Conservation (phyloP, 768 basidiomycete genomes). For the Leccinum broughii region DNA sequence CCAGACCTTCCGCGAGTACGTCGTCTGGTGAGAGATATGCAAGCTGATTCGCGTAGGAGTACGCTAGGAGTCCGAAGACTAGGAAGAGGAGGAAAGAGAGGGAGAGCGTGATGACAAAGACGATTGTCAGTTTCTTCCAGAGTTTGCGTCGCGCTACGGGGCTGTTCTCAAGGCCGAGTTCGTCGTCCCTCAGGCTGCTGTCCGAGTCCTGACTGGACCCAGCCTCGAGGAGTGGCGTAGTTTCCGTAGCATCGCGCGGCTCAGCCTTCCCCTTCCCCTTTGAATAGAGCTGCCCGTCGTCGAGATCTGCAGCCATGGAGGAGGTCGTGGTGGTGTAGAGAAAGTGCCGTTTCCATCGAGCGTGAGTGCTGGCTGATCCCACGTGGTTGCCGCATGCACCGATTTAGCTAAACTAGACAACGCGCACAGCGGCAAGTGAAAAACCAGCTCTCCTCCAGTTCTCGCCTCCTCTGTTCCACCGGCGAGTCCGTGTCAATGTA, state of each 20-base stretch:
- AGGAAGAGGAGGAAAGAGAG: constrained; percentile 48
- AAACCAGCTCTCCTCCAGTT: constrained; percentile 54
- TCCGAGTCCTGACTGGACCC: constrained; percentile 17
- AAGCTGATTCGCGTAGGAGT: constrained; percentile 63
- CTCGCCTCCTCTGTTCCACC: constrained; percentile 39
- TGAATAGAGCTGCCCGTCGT: constrained; percentile 9
- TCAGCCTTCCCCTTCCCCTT: constrained; percentile 33
- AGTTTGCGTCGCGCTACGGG: constrained; percentile 29
- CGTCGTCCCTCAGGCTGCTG: constrained; percentile 17
- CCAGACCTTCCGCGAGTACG: constrained; percentile 53
- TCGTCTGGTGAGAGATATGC: constrained; percentile 56
- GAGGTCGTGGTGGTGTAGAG: constrained; percentile 13
- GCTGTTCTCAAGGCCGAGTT: constrained; percentile 22
- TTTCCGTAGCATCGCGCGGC: constrained; percentile 28
- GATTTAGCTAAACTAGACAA: constrained; percentile 24
- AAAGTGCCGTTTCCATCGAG: background rate
- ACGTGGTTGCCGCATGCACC: constrained; percentile 19
- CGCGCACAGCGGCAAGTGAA: constrained; percentile 52
- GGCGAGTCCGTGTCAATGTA: constrained; percentile 43
- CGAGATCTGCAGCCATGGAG: constrained; percentile 24
- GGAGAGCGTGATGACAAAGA: constrained; percentile 60
- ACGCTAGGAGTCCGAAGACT: constrained; percentile 53
- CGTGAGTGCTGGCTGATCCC: constrained; percentile 5
- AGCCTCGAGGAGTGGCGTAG: constrained; percentile 31
- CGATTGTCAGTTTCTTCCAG: constrained; percentile 36